Evolutionary conservation across 148 eudicot species (phyloP).

Genomic region (Pouteria glomerata): DNA sequence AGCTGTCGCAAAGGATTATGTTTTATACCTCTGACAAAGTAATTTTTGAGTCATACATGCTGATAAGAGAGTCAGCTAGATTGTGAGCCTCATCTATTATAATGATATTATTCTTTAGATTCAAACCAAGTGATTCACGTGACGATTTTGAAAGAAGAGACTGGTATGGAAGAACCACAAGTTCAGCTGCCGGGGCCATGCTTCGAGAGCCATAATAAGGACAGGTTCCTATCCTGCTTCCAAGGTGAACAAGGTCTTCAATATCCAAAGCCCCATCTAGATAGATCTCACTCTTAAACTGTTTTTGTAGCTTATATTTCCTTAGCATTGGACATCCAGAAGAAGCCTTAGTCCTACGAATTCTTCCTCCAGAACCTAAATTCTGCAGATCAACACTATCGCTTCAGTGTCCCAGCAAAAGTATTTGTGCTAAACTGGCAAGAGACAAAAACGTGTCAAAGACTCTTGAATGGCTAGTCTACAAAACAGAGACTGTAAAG

Average conservation of each 20-base stretch:
- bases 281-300: slow-evolving; percentile 50
- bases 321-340: slow-evolving; percentile 85
- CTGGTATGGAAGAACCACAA: slow-evolving; percentile 92
- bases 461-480: neutral
- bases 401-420: slow-evolving; percentile 14
- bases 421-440: neutral
- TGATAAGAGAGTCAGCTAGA: slow-evolving; percentile 90
- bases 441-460: neutral
- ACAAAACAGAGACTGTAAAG: neutral
- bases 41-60: slow-evolving; percentile 87
- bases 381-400: slow-evolving; percentile 39
- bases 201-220: slow-evolving; percentile 95
- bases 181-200: slow-evolving; percentile 75
- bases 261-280: slow-evolving; percentile 71
- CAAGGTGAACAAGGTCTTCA: slow-evolving; percentile 88
- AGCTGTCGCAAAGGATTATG: neutral
- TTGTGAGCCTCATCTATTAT: slow-evolving; percentile 97
- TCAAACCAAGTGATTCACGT: slow-evolving; percentile 91
- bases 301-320: slow-evolving; percentile 59
- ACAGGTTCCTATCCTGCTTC: slow-evolving; percentile 74
- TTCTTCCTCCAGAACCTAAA: slow-evolving; percentile 52
- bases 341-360: slow-evolving; percentile 52
- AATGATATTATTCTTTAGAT: slow-evolving; percentile 61
- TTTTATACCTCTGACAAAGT: slow-evolving; percentile 57
- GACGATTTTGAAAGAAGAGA: slow-evolving; percentile 90